These are phyloP conservation scores for Leccinum solheimii DNA, from an alignment of 1,284 basidiomycete species.

Conservation along the genomic window DNA sequence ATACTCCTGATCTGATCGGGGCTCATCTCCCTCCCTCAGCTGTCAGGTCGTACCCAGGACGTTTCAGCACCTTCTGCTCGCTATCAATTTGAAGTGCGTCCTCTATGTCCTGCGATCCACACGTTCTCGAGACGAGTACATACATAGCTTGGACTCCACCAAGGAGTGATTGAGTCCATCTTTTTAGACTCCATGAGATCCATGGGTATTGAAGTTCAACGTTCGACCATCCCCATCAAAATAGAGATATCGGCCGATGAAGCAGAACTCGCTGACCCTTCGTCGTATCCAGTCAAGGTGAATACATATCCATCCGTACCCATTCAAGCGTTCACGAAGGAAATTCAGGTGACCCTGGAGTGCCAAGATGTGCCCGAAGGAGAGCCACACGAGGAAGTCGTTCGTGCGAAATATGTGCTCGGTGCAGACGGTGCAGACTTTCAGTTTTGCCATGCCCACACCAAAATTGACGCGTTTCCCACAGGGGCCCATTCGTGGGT, in stretches of 20 bases:
- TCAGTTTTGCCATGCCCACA: not conserved
- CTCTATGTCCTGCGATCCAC: not conserved
- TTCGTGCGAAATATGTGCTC: slow-evolving; percentile 55
- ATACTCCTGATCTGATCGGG: not conserved
- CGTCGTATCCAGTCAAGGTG: slow-evolving; percentile 38
- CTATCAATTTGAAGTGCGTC: slow-evolving; percentile 37
- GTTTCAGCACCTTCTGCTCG: slow-evolving; percentile 36
- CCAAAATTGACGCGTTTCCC: not conserved
- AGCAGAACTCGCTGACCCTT: slow-evolving; percentile 31
- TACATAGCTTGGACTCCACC: not conserved
- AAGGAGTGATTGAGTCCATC: not conserved
- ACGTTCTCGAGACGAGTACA: not conserved
- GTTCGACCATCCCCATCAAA: slow-evolving; percentile 33
- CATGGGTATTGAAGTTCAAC: slow-evolving; percentile 36
- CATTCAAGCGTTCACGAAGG: slow-evolving; percentile 2
- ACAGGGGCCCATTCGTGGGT: slow-evolving; percentile 63
- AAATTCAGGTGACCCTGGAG: slow-evolving; percentile 38
- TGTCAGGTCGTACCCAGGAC: slow-evolving; percentile 35
- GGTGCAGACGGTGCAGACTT: slow-evolving; percentile 49
- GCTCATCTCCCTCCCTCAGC: slow-evolving; percentile 8
- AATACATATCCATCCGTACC: not conserved
- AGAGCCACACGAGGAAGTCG: slow-evolving; percentile 41
- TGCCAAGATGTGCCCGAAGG: slow-evolving; percentile 30
- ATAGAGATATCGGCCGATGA: slow-evolving; percentile 37
- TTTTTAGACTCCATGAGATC: slow-evolving; percentile 30